A percentile compares a stretch with the other conserved stretches of the same genome.
Conservation (phyloP, 106 monocot genomes). For the Allium sativum region DNA sequence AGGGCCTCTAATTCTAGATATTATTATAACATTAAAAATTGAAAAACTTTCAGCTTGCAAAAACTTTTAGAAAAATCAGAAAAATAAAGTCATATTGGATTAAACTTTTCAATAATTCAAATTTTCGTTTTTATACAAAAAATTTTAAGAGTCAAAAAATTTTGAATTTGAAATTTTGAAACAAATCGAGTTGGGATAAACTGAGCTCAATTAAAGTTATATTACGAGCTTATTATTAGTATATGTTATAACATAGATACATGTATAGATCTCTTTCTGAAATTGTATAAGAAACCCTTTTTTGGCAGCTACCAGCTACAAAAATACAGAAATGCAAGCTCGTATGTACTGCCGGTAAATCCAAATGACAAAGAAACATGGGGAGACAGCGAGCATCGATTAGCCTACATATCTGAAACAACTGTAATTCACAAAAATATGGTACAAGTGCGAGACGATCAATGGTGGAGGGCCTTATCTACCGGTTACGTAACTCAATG, state of each 20-base stretch:
- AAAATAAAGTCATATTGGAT: no score
- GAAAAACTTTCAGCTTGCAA: no score
- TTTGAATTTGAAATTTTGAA: no score
- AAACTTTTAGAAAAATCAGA: no score
- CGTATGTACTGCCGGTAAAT: slow-evolving; percentile 83
- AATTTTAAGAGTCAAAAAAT: no score
- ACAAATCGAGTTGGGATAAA: no score
- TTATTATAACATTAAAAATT: no score
- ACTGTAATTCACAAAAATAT: slow-evolving; percentile 93
- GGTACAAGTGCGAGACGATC: slow-evolving; percentile 84
- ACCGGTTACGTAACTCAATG: slow-evolving; percentile 38
- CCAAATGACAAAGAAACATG: slow-evolving; percentile 87
- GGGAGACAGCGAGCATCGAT: slow-evolving; percentile 98
- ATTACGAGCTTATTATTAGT: no score
- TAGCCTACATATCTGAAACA: slow-evolving; percentile 90
- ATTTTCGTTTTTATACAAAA: no score
- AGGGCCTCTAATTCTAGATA: no score
- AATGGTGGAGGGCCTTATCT: slow-evolving; percentile 75
- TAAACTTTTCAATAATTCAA: no score
- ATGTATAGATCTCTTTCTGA: neutral
- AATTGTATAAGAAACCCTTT: neutral
- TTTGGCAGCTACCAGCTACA: slow-evolving; percentile 87
- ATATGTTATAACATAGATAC: neutral
- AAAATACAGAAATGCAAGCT: slow-evolving; percentile 89
- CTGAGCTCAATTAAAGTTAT: no score